Percentiles rank a stretch among this genome's conserved stretches.
phyloP scores from a whole-genome alignment of 768 basidiomycete species.

The Tylopilus vinaceipallidus region DNA sequence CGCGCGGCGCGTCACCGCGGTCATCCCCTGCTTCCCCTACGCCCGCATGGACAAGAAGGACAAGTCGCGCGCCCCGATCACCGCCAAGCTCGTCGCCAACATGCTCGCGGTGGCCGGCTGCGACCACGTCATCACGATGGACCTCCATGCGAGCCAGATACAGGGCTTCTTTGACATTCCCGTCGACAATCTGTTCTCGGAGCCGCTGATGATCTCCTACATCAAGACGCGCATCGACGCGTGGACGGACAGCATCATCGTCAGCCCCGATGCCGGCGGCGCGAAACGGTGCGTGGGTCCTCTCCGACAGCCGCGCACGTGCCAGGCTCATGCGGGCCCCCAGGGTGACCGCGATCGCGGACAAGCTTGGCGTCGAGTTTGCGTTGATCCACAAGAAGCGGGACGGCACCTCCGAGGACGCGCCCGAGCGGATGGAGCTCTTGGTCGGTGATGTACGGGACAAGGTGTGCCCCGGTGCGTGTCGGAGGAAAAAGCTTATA shows the following conservation, averaged over 20 bases:
- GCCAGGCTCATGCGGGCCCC: constrained; percentile 3
- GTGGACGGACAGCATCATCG: constrained; percentile 89
- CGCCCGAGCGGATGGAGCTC: constrained; percentile 85
- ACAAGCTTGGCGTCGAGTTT: constrained; percentile 93
- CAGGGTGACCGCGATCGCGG: constrained; percentile 92
- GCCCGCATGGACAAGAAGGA: constrained; percentile 99
- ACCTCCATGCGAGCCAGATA: constrained; percentile 95
- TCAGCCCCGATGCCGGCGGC: constrained; percentile 96
- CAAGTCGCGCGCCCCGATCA: constrained; percentile 92
- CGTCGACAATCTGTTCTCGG: constrained; percentile 95
- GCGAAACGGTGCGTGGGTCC: constrained; percentile 83
- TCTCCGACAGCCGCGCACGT: neutral
- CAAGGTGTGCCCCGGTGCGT: constrained; percentile 66
- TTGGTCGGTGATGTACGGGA: constrained; percentile 92
- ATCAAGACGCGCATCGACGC: constrained; percentile 82
- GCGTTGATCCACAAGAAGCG: constrained; percentile 93
- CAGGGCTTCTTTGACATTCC: constrained; percentile 99
- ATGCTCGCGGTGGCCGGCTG: constrained; percentile 97
- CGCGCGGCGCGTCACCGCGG: constrained; percentile 92
- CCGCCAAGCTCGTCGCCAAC: constrained; percentile 96
- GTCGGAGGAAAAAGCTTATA: no score
- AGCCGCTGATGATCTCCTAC: constrained; percentile 92
- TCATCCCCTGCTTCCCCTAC: constrained; percentile 97
- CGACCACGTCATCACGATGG: constrained; percentile 99
- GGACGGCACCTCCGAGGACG: constrained; percentile 59